A percentile compares a stretch with the other conserved stretches of the same genome.
Conservation (phyloP, 2,329 filamentous ascomycete species). For the Penicillium griseofulvum region DNA sequence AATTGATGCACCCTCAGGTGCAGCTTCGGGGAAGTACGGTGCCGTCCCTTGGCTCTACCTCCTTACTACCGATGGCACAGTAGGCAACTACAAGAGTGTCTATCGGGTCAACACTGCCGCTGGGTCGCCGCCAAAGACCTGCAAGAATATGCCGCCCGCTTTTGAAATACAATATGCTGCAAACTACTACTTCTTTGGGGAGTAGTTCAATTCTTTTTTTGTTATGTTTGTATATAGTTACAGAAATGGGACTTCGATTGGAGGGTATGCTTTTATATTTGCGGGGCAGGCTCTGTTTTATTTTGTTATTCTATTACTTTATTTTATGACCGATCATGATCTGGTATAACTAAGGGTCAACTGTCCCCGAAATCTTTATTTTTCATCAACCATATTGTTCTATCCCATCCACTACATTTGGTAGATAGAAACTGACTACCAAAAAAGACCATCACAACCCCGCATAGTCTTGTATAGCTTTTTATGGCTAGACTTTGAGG, state of each 20-base stretch:
- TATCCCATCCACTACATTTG: neutral
- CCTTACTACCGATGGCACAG: conserved; percentile 51
- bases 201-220: conserved; percentile 15
- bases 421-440: too few species aligned
- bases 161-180: conserved; percentile 80
- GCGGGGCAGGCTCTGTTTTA: conserved; percentile 9
- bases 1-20: conserved; percentile 61
- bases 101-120: conserved; percentile 84
- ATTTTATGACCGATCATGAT: neutral
- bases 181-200: conserved; percentile 66
- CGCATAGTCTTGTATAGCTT: too few species aligned
- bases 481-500: too few species aligned
- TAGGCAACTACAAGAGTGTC: conserved; percentile 66
- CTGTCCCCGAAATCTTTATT: too few species aligned
- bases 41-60: conserved; percentile 83
- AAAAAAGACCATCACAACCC: too few species aligned
- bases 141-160: conserved; percentile 58
- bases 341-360: neutral
- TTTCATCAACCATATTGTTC: neutral
- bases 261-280: conserved; percentile 10
- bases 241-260: neutral
- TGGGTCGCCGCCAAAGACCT: conserved; percentile 71
- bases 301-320: conserved; percentile 3
- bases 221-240: conserved; percentile 16
- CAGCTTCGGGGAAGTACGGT: conserved; percentile 59